Conservation (phyloP, 2,329 filamentous ascomycete species). For the Ceratocystis variospora region DNA sequence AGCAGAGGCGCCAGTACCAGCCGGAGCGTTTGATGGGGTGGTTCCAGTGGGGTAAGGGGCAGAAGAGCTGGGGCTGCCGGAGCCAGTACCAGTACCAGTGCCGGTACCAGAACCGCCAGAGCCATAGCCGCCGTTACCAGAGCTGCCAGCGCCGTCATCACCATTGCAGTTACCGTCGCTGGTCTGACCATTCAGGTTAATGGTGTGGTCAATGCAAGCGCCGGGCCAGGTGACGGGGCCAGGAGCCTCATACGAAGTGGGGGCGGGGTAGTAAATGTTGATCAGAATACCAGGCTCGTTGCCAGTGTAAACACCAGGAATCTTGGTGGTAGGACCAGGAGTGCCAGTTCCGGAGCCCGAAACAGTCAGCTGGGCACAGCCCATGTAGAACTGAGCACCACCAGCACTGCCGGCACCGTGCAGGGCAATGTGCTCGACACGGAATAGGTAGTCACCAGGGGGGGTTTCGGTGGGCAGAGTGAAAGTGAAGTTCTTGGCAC, state of each 20-base stretch:
- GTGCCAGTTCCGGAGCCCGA: conserved; percentile 31
- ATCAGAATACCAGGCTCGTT: conserved; percentile 30
- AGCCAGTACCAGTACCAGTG: background rate
- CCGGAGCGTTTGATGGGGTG: conserved; percentile 11
- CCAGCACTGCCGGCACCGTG: conserved; percentile 30
- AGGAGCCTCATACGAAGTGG: conserved; percentile 26
- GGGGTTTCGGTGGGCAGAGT: conserved; percentile 33
- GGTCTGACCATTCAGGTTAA: conserved; percentile 26
- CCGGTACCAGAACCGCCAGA: background rate
- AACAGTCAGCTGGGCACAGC: conserved; percentile 27
- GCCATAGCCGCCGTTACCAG: conserved; percentile 18
- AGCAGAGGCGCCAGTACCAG: background rate
- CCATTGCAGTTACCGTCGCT: conserved; percentile 29
- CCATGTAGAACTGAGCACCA: conserved; percentile 36
- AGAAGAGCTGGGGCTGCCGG: background rate
- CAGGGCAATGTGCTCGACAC: conserved; percentile 36
- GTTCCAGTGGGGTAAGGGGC: conserved; percentile 8
- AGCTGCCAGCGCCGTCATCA: conserved; percentile 13
- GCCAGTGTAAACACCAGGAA: conserved; percentile 29
- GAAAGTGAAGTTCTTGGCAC: conserved; percentile 26
- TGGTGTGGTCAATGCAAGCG: conserved; percentile 28
- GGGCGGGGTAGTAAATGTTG: conserved; percentile 31
- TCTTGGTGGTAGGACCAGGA: conserved; percentile 27
- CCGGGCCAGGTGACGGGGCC: conserved; percentile 25
- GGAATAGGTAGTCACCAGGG: conserved; percentile 36